Evolutionary conservation across 257 asterid species (phyloP).

Genomic region (Nicotiana undulata): DNA sequence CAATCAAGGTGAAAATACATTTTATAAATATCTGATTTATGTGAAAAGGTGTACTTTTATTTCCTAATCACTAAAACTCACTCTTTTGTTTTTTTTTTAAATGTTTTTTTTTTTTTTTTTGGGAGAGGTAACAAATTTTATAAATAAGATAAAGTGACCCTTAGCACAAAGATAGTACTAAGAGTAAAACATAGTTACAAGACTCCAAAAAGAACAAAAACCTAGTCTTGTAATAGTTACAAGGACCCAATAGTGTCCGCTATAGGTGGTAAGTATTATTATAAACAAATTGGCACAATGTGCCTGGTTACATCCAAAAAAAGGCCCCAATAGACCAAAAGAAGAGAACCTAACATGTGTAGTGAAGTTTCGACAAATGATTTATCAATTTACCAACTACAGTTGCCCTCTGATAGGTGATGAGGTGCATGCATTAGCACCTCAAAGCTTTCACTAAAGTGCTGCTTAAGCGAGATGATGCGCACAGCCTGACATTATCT

Average conservation of each 20-base stretch:
- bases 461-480: not conserved
- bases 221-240: too few species aligned
- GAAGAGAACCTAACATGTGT: not conserved
- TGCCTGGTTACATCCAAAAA: not conserved
- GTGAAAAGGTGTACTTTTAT: not conserved
- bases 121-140: too few species aligned
- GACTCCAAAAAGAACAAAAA: too few species aligned
- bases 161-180: too few species aligned
- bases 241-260: too few species aligned
- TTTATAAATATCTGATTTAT: not conserved
- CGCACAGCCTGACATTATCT: not conserved
- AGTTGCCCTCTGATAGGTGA: not conserved
- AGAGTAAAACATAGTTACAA: too few species aligned
- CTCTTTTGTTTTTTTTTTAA: not conserved
- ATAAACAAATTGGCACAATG: not conserved
- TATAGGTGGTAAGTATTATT: not conserved
- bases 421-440: not conserved
- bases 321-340: not conserved
- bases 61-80: not conserved
- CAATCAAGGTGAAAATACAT: not conserved
- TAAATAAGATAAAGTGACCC: too few species aligned
- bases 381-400: not conserved
- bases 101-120: too few species aligned
- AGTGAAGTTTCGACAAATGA: not conserved
- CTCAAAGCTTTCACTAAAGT: not conserved